A percentile compares a stretch with the other conserved stretches of the same genome.
These are phyloP conservation scores for Saccharomyces hybrid DNA, from an alignment of 1,139 yeast genomes.

Conservation along the genomic window DNA sequence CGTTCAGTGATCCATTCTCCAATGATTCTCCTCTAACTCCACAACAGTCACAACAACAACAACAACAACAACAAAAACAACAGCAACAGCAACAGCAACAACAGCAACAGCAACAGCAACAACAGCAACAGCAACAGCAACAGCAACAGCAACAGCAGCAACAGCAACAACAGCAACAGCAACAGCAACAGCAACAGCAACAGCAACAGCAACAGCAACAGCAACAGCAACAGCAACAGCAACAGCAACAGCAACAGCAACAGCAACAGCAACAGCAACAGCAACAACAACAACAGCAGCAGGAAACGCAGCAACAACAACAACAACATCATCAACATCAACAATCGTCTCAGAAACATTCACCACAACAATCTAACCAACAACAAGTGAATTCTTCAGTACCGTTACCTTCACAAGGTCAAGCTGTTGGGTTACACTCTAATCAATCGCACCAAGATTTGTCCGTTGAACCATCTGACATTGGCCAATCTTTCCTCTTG, in stretches of 20 bases:
- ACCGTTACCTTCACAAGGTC: conserved; percentile 4
- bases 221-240: conserved; percentile 9
- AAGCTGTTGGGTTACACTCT: conserved; percentile 8
- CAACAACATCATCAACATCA: conserved; percentile 11
- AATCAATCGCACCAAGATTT: conserved; percentile 9
- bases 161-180: conserved; percentile 9
- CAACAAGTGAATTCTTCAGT: conserved; percentile 5
- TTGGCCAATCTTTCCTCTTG: conserved; percentile 49
- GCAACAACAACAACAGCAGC: conserved; percentile 10
- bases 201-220: conserved; percentile 8
- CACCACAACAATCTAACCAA: neutral
- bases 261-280: conserved; percentile 11
- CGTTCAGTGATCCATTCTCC: conserved; percentile 60
- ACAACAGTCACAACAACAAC: conserved; percentile 6
- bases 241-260: conserved; percentile 10
- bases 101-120: conserved; percentile 11
- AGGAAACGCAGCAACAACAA: conserved; percentile 8
- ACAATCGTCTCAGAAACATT: conserved; percentile 3
- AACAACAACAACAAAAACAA: conserved; percentile 10
- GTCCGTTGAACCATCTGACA: conserved; percentile 25
- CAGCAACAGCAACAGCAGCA: conserved; percentile 5
- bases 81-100: conserved; percentile 11
- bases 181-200: conserved; percentile 11
- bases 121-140: conserved; percentile 8
- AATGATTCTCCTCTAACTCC: conserved; percentile 19